Percentiles rank a stretch among this genome's conserved stretches.
Evolutionary conservation across 1,139 yeast species (phyloP).

Genomic region (Sugiyamaella pinicola): DNA sequence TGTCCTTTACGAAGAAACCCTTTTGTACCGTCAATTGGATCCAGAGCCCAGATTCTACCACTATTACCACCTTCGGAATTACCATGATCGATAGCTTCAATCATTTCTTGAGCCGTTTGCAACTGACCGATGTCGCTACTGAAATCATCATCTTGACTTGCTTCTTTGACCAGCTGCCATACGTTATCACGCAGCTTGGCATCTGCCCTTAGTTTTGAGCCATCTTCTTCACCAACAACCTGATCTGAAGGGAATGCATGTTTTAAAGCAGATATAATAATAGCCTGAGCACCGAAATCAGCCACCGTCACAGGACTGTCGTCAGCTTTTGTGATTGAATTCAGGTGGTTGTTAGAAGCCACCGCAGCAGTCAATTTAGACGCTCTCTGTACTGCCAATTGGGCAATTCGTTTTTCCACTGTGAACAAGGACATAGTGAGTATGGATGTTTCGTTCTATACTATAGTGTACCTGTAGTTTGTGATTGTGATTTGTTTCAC

Average conservation of each 20-base stretch:
- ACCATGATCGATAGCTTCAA: constrained; percentile 75
- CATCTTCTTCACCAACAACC: constrained; percentile 93
- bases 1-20: constrained; percentile 96
- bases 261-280: constrained; percentile 80
- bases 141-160: constrained; percentile 37
- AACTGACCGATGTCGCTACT: constrained; percentile 42
- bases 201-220: constrained; percentile 59
- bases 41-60: constrained; percentile 95
- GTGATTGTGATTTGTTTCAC: too few species aligned
- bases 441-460: too few species aligned
- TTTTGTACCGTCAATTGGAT: constrained; percentile 97
- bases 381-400: constrained; percentile 88
- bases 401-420: constrained; percentile 50
- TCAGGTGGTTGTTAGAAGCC: constrained; percentile 48
- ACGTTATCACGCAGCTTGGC: constrained; percentile 50
- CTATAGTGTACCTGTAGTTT: too few species aligned
- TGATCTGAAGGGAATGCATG: constrained; percentile 79
- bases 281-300: constrained; percentile 94
- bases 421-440: constrained; percentile 4
- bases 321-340: constrained; percentile 74
- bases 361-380: constrained; percentile 73
- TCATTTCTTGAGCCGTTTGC: constrained; percentile 52
- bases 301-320: constrained; percentile 96
- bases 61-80: constrained; percentile 70
- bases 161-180: constrained; percentile 40